Evolutionary conservation across 345 rosid species (phyloP).

Genomic region (Angophora floribunda): DNA sequence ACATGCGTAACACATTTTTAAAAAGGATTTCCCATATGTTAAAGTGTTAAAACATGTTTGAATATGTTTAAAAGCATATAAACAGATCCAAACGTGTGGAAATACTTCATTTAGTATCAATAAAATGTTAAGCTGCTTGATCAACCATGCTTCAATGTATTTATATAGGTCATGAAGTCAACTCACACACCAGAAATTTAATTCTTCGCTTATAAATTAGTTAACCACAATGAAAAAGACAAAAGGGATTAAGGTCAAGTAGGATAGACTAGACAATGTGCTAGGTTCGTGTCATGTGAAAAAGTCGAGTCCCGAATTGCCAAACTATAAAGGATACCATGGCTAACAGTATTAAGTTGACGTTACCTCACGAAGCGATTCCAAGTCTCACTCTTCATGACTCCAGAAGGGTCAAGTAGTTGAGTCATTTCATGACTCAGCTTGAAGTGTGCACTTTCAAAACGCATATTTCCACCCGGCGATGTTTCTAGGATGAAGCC

Average conservation of each 20-base stretch:
- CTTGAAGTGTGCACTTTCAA: conserved; percentile 97
- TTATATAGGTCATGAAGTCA: not conserved
- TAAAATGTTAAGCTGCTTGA: not conserved
- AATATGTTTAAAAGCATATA: not conserved
- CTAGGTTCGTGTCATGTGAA: not conserved
- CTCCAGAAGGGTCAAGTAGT: conserved; percentile 81
- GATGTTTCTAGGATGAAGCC: conserved; percentile 95
- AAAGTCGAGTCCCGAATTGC: not conserved
- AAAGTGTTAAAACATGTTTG: not conserved
- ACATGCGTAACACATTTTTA: not conserved
- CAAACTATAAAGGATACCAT: not conserved
- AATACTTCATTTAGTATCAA: not conserved
- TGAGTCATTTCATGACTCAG: conserved; percentile 99
- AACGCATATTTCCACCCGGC: conserved; percentile 93
- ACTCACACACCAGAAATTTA: not conserved
- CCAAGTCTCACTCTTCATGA: conserved; percentile 95
- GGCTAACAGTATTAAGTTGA: not conserved
- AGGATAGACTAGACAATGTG: not conserved
- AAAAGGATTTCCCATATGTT: not conserved
- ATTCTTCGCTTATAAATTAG: not conserved
- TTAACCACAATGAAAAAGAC: not conserved
- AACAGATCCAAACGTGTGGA: not conserved
- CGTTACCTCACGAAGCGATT: conserved; percentile 63
- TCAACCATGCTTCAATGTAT: not conserved
- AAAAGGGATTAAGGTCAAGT: not conserved